These are phyloP conservation scores for Diplodia seriata DNA, from an alignment of 2,329 filamentous ascomycete genomes.

Conservation along the genomic window DNA sequence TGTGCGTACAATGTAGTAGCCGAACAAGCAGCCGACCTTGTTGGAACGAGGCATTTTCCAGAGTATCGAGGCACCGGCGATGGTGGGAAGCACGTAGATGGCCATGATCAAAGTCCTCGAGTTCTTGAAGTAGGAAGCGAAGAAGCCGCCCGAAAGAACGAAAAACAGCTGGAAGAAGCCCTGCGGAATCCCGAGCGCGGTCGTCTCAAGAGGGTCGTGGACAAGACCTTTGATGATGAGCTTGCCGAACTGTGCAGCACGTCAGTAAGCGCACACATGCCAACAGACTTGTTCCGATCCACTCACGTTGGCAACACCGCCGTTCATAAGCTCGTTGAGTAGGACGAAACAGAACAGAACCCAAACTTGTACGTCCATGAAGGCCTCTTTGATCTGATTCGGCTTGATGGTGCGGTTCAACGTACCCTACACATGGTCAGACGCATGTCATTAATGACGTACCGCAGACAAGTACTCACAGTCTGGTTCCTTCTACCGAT, in stretches of 20 bases:
- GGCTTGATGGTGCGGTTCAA: conserved; percentile 57
- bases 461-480: conserved; percentile 18
- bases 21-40: conserved; percentile 58
- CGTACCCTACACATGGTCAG: conserved; percentile 44
- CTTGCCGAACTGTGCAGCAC: conserved; percentile 54
- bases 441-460: neutral
- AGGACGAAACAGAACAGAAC: conserved; percentile 55
- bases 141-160: conserved; percentile 60
- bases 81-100: conserved; percentile 59
- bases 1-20: conserved; percentile 57
- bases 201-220: conserved; percentile 54
- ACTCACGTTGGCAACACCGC: conserved; percentile 57
- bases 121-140: conserved; percentile 60
- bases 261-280: neutral
- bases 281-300: too few relatives aligned
- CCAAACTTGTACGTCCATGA: conserved; percentile 55
- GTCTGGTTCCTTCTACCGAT: conserved; percentile 49
- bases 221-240: conserved; percentile 62
- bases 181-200: conserved; percentile 61
- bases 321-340: conserved; percentile 62
- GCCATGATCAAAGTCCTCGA: conserved; percentile 61
- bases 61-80: conserved; percentile 57
- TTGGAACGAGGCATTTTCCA: conserved; percentile 57
- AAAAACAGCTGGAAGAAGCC: conserved; percentile 63
- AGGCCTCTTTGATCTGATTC: conserved; percentile 57